These are phyloP conservation scores for Auxenochlorella pyrenoidosa DNA, from an alignment of 139 green algal species.

Conservation along the genomic window DNA sequence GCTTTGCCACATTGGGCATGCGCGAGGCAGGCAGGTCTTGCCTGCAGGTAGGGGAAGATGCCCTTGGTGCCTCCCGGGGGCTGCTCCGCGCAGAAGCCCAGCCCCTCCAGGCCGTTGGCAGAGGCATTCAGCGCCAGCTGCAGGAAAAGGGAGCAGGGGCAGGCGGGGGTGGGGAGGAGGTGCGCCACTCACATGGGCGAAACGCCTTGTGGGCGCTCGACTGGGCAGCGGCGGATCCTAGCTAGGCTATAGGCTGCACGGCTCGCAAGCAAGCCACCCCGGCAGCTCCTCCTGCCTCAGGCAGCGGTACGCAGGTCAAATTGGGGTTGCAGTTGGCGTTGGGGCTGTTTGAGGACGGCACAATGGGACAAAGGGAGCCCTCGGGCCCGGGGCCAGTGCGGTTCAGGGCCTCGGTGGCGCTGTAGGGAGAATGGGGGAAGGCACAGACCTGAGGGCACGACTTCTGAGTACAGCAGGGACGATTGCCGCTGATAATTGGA, in stretches of 20 bases:
- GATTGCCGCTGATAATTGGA: background rate
- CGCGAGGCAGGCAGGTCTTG: background rate
- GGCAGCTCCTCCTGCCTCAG: background rate
- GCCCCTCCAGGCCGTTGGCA: background rate
- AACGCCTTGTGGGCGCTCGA: too few relatives aligned
- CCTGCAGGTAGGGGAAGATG: conserved; percentile 10
- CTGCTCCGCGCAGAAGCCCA: conserved; percentile 1
- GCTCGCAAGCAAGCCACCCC: too few relatives aligned
- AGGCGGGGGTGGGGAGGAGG: too few relatives aligned
- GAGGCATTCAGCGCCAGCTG: conserved; percentile 17
- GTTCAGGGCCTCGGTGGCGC: background rate
- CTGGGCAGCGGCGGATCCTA: too few relatives aligned
- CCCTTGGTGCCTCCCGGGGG: background rate
- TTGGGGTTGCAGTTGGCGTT: background rate
- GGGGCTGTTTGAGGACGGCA: background rate
- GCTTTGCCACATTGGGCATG: too few relatives aligned
- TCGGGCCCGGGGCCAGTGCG: background rate
- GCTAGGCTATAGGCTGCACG: too few relatives aligned
- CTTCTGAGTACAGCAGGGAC: too few relatives aligned
- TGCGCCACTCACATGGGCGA: too few relatives aligned
- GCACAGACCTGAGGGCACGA: too few relatives aligned
- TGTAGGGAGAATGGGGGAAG: background rate
- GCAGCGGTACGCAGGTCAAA: conserved; percentile 17
- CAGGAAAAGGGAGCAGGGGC: background rate
- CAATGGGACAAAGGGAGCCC: conserved; percentile 16